Evolutionary conservation across 257 asterid genomes (phyloP).

Genomic region (Gardenia jasminoides): DNA sequence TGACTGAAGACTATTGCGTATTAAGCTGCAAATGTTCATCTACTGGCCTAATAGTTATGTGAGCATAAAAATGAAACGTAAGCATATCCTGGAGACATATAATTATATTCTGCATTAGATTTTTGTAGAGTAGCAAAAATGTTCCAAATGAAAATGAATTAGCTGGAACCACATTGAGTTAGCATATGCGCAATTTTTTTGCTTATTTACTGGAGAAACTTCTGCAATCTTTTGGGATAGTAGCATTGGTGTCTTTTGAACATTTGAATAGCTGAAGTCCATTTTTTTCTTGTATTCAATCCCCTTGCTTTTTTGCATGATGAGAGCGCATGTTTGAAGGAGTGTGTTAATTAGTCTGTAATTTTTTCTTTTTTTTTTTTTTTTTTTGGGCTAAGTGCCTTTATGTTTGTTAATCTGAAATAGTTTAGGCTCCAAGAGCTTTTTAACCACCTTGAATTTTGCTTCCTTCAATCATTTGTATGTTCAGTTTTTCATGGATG

Average conservation of each 20-base stretch:
- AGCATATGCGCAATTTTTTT: background rate
- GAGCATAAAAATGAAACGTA: background rate
- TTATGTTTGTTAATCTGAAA: background rate
- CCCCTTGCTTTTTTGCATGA: background rate
- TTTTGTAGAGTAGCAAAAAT: background rate
- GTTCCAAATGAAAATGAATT: background rate
- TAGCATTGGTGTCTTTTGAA: background rate
- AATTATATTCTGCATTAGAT: background rate
- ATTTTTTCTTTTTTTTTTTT: too few relatives aligned
- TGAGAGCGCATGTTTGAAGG: background rate
- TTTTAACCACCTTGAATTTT: background rate
- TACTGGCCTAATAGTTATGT: background rate
- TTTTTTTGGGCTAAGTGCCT: background rate
- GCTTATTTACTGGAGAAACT: background rate
- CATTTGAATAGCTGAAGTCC: background rate
- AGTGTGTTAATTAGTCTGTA: background rate
- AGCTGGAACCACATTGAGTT: background rate
- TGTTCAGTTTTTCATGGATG: constrained; percentile 92
- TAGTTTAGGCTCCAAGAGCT: background rate
- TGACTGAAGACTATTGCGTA: background rate
- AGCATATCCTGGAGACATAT: background rate
- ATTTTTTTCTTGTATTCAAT: background rate
- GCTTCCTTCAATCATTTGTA: background rate
- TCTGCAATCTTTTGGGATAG: background rate
- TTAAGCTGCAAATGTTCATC: background rate